Percentiles rank a stretch among this genome's conserved stretches.
Evolutionary conservation across 2,329 filamentous ascomycete species (phyloP).

Genomic region (Aspergillus ruber): DNA sequence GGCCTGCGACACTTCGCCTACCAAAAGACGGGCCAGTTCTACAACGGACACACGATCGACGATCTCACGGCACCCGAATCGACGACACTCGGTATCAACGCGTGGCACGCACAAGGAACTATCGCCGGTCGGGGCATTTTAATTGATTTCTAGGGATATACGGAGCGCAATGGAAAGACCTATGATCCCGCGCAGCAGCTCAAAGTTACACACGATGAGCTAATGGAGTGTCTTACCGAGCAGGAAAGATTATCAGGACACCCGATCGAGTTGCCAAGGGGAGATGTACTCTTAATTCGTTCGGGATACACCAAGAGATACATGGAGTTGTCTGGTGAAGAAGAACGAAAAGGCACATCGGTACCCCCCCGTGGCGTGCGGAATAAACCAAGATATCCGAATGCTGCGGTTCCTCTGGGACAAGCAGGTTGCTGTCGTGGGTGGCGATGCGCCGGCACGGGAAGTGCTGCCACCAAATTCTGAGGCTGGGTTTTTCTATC

Average conservation of each 20-base stretch:
- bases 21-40: slow-evolving; percentile 19
- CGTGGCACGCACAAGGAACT: slow-evolving; percentile 24
- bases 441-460: slow-evolving; percentile 19
- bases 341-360: slow-evolving; percentile 3
- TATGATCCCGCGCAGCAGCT: no score
- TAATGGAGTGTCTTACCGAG: no score
- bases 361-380: slow-evolving; percentile 30
- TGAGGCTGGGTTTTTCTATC: slow-evolving; percentile 18
- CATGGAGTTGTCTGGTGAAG: slow-evolving; percentile 41
- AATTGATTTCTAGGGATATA: slow-evolving; percentile 50
- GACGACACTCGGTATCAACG: slow-evolving; percentile 19
- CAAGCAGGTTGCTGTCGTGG: slow-evolving; percentile 37
- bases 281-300: no score
- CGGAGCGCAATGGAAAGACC: no score
- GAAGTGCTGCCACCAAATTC: slow-evolving; percentile 17
- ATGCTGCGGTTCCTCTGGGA: slow-evolving; percentile 50
- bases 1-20: slow-evolving; percentile 23
- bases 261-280: no score
- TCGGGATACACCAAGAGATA: slow-evolving; percentile 42
- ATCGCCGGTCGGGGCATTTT: slow-evolving; percentile 48
- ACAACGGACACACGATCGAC: slow-evolving; percentile 20
- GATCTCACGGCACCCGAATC: background rate
- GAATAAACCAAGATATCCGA: slow-evolving; percentile 43
- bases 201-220: no score
- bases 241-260: no score